These are phyloP conservation scores for Plectranthus barbatus DNA, from an alignment of 257 asterid genomes.

Conservation along the genomic window DNA sequence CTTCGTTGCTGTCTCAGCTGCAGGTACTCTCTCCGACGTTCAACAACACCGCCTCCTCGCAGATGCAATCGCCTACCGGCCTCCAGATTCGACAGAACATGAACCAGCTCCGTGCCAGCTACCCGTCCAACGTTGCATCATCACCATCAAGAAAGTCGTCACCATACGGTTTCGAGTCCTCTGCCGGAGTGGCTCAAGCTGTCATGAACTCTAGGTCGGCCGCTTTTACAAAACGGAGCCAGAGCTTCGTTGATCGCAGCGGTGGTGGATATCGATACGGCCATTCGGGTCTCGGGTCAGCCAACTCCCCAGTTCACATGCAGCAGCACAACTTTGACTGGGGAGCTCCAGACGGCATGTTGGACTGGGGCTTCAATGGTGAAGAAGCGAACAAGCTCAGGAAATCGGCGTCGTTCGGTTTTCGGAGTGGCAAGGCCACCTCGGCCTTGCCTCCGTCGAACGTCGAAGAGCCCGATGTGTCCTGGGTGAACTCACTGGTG, in stretches of 20 bases:
- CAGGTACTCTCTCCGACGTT: slow-evolving; percentile 48
- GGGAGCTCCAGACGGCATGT: slow-evolving; percentile 73
- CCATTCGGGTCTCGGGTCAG: slow-evolving; percentile 10
- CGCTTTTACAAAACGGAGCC: slow-evolving; percentile 68
- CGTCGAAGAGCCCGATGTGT: slow-evolving; percentile 58
- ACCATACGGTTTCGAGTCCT: slow-evolving; percentile 57
- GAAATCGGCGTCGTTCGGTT: slow-evolving; percentile 55
- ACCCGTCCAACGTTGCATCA: slow-evolving; percentile 52
- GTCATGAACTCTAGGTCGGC: slow-evolving; percentile 85
- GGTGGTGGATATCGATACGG: slow-evolving; percentile 23
- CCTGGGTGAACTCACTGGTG: slow-evolving; percentile 78
- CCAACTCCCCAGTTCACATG: slow-evolving; percentile 25
- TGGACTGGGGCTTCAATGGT: slow-evolving; percentile 85
- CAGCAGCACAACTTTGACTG: slow-evolving; percentile 47
- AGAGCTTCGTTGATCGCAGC: slow-evolving; percentile 72
- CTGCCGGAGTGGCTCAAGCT: slow-evolving; percentile 82
- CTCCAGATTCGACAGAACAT: slow-evolving; percentile 51
- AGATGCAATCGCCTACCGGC: slow-evolving; percentile 42
- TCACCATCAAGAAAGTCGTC: slow-evolving; percentile 53
- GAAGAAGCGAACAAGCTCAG: slow-evolving; percentile 66
- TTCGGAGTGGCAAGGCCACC: slow-evolving; percentile 16
- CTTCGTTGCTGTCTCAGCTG: slow-evolving; percentile 42
- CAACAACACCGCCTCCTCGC: neutral
- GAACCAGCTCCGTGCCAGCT: slow-evolving; percentile 71
- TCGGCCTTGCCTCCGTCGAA: slow-evolving; percentile 8